Evolutionary conservation across 2,329 filamentous ascomycete species (phyloP).

Genomic region (Drechslerella coelobrocha): DNA sequence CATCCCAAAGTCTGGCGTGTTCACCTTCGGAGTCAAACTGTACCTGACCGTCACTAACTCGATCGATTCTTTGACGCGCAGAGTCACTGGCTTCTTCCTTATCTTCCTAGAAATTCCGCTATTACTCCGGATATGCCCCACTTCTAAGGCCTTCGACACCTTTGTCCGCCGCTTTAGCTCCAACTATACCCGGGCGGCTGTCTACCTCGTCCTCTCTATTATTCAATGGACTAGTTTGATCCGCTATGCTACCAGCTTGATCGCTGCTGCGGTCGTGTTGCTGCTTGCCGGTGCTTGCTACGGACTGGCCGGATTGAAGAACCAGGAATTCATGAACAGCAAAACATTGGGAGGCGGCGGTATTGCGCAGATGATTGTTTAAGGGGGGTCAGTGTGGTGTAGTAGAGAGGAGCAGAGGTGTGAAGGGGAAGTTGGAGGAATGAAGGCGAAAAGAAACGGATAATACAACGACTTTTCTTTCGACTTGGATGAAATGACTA

Average conservation of each 20-base stretch:
- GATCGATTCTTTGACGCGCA: constrained; percentile 57
- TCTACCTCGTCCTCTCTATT: constrained; percentile 80
- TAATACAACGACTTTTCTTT: too few relatives aligned
- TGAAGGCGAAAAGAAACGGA: neutral
- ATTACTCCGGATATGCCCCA: constrained; percentile 95
- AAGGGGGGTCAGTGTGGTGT: constrained; percentile 52
- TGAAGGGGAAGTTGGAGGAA: neutral
- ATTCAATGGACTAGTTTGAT: constrained; percentile 85
- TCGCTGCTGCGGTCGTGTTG: constrained; percentile 84
- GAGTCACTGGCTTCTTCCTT: constrained; percentile 74
- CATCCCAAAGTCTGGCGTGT: too few relatives aligned
- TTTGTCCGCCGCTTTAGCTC: constrained; percentile 92
- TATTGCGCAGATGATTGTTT: constrained; percentile 98
- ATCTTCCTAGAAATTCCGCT: constrained; percentile 90
- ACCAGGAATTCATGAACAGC: constrained; percentile 85
- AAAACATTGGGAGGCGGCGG: constrained; percentile 95
- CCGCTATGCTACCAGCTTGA: constrained; percentile 70
- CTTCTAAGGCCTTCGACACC: constrained; percentile 83
- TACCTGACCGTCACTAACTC: constrained; percentile 30
- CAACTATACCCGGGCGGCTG: constrained; percentile 92
- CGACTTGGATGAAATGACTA: neutral
- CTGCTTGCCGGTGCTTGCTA: constrained; percentile 81
- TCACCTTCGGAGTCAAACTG: neutral
- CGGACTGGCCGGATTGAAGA: constrained; percentile 76
- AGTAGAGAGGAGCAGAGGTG: neutral